Conservation (phyloP, 164 flowering plant genomes). For the Akebia trifoliata region DNA sequence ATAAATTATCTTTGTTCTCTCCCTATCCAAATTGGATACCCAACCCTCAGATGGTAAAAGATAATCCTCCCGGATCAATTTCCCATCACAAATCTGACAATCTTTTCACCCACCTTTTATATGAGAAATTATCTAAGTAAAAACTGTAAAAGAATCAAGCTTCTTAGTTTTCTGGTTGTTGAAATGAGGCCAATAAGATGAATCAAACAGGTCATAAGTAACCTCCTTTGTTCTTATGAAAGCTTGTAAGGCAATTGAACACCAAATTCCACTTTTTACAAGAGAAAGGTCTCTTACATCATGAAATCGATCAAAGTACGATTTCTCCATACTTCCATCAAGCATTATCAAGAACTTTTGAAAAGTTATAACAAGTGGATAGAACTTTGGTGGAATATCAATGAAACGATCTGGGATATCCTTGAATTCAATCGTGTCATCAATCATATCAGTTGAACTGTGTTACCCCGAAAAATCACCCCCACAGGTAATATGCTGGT, state of each 20-base stretch:
- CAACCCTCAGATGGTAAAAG: constrained; percentile 39
- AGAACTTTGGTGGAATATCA: constrained; percentile 33
- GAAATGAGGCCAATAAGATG: constrained; percentile 77
- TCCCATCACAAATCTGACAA: constrained; percentile 29
- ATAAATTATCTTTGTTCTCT: constrained; percentile 48
- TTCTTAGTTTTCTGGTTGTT: constrained; percentile 39
- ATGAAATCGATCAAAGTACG: constrained; percentile 56
- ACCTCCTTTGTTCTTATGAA: constrained; percentile 54
- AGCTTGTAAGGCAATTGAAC: constrained; percentile 40
- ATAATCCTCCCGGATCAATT: constrained; percentile 42
- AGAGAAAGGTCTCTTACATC: constrained; percentile 18
- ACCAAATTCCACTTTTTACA: constrained; percentile 15
- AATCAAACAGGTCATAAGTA: constrained; percentile 43
- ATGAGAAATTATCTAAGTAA: constrained; percentile 68
- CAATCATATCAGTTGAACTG: constrained; percentile 28
- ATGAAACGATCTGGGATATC: constrained; percentile 57
- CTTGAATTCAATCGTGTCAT: constrained; percentile 32
- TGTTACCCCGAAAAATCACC: constrained; percentile 17
- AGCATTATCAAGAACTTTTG: constrained; percentile 76
- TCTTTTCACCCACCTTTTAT: constrained; percentile 56
- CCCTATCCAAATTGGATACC: constrained; percentile 33
- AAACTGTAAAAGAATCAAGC: constrained; percentile 62
- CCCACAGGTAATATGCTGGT: constrained; percentile 37
- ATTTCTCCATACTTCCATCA: constrained; percentile 55
- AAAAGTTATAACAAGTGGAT: constrained; percentile 71